These are phyloP conservation scores for Coniochaeta ligniaria DNA, from an alignment of 2,329 filamentous ascomycete genomes.

Conservation along the genomic window DNA sequence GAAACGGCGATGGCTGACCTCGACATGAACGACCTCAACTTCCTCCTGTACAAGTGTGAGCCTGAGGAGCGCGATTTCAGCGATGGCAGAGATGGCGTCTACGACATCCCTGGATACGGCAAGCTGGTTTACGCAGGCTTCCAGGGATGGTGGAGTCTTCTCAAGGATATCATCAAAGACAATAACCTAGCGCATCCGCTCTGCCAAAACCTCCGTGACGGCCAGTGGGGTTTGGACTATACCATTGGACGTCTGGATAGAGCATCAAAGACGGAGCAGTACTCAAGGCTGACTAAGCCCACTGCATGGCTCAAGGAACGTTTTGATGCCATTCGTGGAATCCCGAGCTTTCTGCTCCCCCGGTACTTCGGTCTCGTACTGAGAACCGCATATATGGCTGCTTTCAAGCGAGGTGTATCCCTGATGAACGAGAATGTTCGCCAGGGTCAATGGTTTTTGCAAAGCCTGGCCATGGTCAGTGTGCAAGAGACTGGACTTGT, in stretches of 20 bases:
- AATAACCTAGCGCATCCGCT: conserved; percentile 92
- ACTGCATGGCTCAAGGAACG: conserved; percentile 75
- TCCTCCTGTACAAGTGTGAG: conserved; percentile 84
- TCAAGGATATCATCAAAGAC: conserved; percentile 75
- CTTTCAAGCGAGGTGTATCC: conserved; percentile 68
- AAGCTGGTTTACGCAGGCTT: conserved; percentile 75
- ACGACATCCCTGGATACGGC: conserved; percentile 2
- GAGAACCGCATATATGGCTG: conserved; percentile 79
- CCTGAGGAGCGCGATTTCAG: conserved; percentile 79
- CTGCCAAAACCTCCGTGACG: conserved; percentile 85
- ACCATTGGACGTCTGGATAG: conserved; percentile 71
- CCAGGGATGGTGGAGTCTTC: conserved; percentile 97
- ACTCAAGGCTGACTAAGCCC: conserved; percentile 55
- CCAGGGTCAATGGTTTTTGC: conserved; percentile 80
- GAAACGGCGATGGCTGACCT: conserved; percentile 70
- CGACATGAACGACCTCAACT: conserved; percentile 79
- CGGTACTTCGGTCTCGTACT: conserved; percentile 89
- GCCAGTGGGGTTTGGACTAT: conserved; percentile 89
- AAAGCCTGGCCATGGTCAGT: conserved; percentile 84
- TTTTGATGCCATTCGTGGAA: conserved; percentile 75
- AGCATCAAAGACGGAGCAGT: conserved; percentile 56
- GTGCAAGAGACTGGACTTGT: conserved; percentile 85
- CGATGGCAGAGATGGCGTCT: conserved; percentile 75
- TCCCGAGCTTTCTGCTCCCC: conserved; percentile 85
- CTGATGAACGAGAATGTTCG: conserved; percentile 73